Conservation (phyloP, 2,329 filamentous ascomycete genomes). For the Aspergillus pseudonomiae region DNA sequence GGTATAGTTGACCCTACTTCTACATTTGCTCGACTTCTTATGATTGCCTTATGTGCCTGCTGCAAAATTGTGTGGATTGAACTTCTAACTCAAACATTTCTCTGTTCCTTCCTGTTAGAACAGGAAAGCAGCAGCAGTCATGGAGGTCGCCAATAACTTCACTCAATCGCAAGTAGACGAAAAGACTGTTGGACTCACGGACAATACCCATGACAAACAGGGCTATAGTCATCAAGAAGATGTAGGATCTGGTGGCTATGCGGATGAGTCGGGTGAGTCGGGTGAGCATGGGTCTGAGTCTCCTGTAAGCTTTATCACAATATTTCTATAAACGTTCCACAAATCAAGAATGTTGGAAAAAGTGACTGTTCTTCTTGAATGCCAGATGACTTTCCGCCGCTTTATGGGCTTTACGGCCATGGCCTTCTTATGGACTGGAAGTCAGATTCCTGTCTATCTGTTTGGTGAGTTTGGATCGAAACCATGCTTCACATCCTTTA, state of each 20-base stretch:
- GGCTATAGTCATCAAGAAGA: constrained; percentile 52
- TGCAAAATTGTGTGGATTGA: background rate
- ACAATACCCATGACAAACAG: constrained; percentile 31
- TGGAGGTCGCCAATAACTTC: constrained; percentile 22
- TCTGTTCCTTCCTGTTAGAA: background rate
- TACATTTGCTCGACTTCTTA: background rate
- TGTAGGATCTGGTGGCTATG: constrained; percentile 48
- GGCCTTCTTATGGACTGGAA: constrained; percentile 64
- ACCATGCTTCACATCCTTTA: background rate
- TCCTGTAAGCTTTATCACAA: constrained; percentile 37
- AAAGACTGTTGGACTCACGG: constrained; percentile 30
- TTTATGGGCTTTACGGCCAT: constrained; percentile 61
- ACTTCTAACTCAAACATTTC: background rate
- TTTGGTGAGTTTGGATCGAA: constrained; percentile 43
- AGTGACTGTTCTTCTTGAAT: constrained; percentile 22
- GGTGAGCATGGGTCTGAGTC: constrained; percentile 44
- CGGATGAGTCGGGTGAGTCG: constrained; percentile 47
- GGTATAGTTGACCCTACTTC: background rate
- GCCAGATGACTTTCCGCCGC: constrained; percentile 53
- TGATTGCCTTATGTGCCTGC: background rate
- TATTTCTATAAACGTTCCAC: background rate
- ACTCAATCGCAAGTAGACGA: constrained; percentile 29
- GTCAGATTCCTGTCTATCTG: constrained; percentile 61
- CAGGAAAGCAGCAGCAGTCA: constrained; percentile 10
- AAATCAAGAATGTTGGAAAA: background rate